Percentiles rank a stretch among this genome's conserved stretches.
phyloP scores from a whole-genome alignment of 2,329 filamentous ascomycete species.

The Aspergillus pseudotamarii region DNA sequence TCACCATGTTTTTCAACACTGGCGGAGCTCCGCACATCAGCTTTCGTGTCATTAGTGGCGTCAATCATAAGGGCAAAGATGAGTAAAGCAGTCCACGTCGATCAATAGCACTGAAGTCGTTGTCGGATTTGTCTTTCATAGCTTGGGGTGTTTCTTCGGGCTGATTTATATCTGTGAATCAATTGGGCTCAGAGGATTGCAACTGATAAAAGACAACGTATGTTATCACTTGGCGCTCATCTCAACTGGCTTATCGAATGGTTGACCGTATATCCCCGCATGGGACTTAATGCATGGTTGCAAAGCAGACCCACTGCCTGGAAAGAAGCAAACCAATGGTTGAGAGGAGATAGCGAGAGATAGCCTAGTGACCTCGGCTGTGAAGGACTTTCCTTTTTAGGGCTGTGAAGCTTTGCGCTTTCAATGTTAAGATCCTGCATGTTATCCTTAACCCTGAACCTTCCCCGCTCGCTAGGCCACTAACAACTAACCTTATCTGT shows the following conservation, averaged over 20 bases:
- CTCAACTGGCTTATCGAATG: neutral
- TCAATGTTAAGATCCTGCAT: too few species aligned
- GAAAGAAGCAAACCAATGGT: neutral
- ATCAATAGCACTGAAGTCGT: neutral
- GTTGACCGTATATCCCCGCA: neutral
- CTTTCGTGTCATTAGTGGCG: slow-evolving; percentile 20
- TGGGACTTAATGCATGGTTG: too few species aligned
- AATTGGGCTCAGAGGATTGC: neutral
- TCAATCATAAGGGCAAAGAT: slow-evolving; percentile 15
- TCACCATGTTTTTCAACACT: slow-evolving; percentile 24
- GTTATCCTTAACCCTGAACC: neutral
- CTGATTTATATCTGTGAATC: neutral
- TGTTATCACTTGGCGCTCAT: slow-evolving; percentile 12
- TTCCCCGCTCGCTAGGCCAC: neutral
- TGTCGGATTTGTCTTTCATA: neutral
- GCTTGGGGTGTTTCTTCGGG: neutral
- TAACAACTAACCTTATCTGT: neutral
- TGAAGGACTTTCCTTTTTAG: neutral
- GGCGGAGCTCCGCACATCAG: slow-evolving; percentile 12
- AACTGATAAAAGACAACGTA: slow-evolving; percentile 5
- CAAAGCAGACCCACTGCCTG: neutral
- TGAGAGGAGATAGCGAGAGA: neutral
- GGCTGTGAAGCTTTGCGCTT: neutral
- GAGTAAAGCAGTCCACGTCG: neutral
- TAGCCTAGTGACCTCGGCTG: neutral